Conservation (phyloP, 2,329 filamentous ascomycete genomes). For the Talaromyces sp. region DNA sequence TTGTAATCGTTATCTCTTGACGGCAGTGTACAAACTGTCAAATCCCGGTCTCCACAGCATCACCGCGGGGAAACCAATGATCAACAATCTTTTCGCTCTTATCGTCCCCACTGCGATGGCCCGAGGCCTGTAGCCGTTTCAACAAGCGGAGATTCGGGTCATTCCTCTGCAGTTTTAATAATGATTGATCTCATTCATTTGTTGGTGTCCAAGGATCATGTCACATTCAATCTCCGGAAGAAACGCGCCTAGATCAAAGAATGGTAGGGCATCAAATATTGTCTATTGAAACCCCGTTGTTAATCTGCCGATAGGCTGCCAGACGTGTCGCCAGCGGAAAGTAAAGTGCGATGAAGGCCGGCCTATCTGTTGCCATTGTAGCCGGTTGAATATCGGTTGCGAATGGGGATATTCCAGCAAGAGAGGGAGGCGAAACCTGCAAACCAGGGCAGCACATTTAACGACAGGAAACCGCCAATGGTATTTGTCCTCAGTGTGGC, state of each 20-base stretch:
- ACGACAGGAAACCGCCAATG: conserved; percentile 13
- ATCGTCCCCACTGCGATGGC: background rate
- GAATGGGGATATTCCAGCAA: conserved; percentile 30
- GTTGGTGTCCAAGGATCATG: background rate
- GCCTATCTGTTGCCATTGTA: conserved; percentile 28
- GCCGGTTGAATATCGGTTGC: conserved; percentile 24
- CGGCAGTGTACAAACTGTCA: background rate
- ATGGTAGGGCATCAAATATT: conserved; percentile 19
- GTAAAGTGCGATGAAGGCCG: conserved; percentile 4
- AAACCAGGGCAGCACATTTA: conserved; percentile 16
- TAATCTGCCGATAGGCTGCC: conserved; percentile 24
- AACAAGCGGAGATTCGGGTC: background rate
- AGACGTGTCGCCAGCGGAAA: conserved; percentile 23
- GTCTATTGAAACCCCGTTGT: conserved; percentile 1
- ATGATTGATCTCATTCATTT: background rate
- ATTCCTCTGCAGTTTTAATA: background rate
- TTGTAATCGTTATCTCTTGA: background rate
- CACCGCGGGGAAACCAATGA: background rate
- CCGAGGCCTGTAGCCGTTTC: background rate
- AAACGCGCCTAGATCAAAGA: conserved; percentile 35
- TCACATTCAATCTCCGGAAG: conserved; percentile 25
- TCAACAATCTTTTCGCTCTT: background rate
- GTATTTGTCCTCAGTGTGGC: conserved; percentile 3
- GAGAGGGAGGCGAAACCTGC: conserved; percentile 16
- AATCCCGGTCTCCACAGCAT: background rate